Evolutionary conservation across 108 stramenopile species (phyloP).

Genomic region (Asterionellopsis glacialis): DNA sequence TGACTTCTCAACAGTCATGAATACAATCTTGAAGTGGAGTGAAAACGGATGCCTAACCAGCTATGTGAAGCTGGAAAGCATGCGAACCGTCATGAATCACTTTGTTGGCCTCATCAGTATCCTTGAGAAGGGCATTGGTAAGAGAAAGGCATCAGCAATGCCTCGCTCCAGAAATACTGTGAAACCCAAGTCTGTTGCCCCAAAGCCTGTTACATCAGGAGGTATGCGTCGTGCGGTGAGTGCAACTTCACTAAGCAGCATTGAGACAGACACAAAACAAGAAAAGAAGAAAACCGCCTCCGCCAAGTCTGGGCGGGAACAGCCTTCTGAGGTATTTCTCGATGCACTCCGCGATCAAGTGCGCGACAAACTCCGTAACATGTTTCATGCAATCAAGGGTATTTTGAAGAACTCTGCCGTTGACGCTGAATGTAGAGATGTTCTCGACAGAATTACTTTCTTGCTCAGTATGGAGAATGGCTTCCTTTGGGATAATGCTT

Average conservation of each 20-base stretch:
- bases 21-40: constrained; percentile 71
- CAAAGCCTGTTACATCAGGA: constrained; percentile 13
- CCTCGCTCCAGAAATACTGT: constrained; percentile 26
- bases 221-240: constrained; percentile 60
- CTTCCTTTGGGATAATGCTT: constrained; percentile 95
- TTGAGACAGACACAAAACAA: constrained; percentile 16
- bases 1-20: constrained; percentile 69
- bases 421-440: constrained; percentile 57
- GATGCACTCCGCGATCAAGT: constrained; percentile 91
- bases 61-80: constrained; percentile 58
- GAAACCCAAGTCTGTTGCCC: constrained; percentile 28
- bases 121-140: constrained; percentile 68
- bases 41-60: constrained; percentile 57
- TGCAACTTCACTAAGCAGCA: constrained; percentile 47
- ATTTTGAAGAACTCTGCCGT: constrained; percentile 57
- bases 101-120: constrained; percentile 64
- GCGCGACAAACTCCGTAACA: constrained; percentile 80
- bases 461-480: constrained; percentile 88
- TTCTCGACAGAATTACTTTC: constrained; percentile 83
- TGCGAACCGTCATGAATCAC: constrained; percentile 46
- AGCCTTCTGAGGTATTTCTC: constrained; percentile 45
- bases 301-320: too few species aligned
- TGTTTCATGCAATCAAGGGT: constrained; percentile 71
- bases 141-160: constrained; percentile 54
- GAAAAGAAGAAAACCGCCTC: constrained; percentile 8